These are phyloP conservation scores for Pseudocercospora cruenta DNA, from an alignment of 2,329 filamentous ascomycete species.

Conservation along the genomic window DNA sequence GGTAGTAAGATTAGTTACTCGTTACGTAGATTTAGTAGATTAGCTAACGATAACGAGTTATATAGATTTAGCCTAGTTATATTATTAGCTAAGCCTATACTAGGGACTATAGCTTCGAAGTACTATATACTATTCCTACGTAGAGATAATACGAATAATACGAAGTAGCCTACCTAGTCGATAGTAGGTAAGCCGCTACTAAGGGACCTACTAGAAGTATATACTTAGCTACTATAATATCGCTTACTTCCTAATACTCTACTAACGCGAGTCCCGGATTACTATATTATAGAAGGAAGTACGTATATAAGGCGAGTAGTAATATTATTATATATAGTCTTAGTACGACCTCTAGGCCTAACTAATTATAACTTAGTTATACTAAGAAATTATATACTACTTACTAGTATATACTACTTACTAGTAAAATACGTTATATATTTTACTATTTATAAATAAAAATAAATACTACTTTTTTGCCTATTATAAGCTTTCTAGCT, in stretches of 20 bases:
- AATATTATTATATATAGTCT: not conserved
- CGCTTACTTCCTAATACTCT: not conserved
- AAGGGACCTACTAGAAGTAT: not conserved
- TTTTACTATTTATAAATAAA: too few species aligned
- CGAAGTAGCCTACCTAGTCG: not conserved
- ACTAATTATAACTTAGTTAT: not conserved
- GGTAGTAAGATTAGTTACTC: not conserved
- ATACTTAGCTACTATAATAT: not conserved
- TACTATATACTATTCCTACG: not conserved
- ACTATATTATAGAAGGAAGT: conserved; percentile 1
- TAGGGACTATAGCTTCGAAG: not conserved
- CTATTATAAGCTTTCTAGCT: too few species aligned
- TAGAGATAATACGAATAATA: not conserved
- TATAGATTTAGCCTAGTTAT: not conserved
- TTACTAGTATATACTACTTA: too few species aligned
- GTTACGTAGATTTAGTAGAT: not conserved
- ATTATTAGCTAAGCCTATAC: not conserved
- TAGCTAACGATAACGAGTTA: not conserved
- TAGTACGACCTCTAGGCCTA: not conserved
- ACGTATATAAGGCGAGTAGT: not conserved
- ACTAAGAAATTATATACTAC: too few species aligned
- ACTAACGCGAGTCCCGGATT: not conserved
- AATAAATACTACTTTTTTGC: too few species aligned
- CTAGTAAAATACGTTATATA: too few species aligned
- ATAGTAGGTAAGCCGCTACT: not conserved